Conservation (phyloP, 2,329 filamentous ascomycete species). For the Phaeomoniella chlamydospora region DNA sequence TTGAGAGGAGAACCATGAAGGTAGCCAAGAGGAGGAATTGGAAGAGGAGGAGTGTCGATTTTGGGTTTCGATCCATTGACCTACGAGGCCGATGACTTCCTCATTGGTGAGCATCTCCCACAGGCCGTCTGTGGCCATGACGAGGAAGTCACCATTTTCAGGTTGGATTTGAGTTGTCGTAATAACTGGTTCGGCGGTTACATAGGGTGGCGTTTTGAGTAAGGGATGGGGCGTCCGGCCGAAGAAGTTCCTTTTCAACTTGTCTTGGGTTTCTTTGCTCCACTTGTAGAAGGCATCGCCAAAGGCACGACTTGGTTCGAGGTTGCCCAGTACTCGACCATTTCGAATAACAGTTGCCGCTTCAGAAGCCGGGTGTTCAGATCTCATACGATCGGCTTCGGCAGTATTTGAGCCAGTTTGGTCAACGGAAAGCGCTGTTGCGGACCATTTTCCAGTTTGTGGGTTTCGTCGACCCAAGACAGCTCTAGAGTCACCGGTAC, state of each 20-base stretch:
- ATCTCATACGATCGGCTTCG: constrained; percentile 69
- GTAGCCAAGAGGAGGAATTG: constrained; percentile 41
- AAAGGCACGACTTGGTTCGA: constrained; percentile 89
- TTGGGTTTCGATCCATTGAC: constrained; percentile 88
- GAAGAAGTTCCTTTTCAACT: constrained; percentile 76
- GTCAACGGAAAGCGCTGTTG: constrained; percentile 77
- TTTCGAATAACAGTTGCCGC: constrained; percentile 66
- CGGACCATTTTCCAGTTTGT: constrained; percentile 76
- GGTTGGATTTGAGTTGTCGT: constrained; percentile 88
- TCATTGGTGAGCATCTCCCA: constrained; percentile 99
- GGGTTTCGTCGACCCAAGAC: constrained; percentile 67
- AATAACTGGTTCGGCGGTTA: constrained; percentile 88
- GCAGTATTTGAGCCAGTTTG: constrained; percentile 83
- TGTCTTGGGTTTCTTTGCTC: constrained; percentile 69
- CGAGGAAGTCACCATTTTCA: constrained; percentile 81
- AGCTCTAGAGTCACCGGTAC: constrained; percentile 90
- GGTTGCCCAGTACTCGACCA: constrained; percentile 76
- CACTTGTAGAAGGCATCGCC: constrained; percentile 97
- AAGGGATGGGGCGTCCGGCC: constrained; percentile 62
- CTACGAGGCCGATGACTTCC: constrained; percentile 90
- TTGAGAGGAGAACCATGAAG: constrained; percentile 32
- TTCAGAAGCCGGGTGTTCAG: constrained; percentile 70
- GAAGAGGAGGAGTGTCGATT: constrained; percentile 18
- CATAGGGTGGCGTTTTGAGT: constrained; percentile 85
- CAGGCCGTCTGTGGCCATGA: constrained; percentile 89